Conservation (phyloP, 306 rosid genomes). For the Trichosanthes truncata region DNA sequence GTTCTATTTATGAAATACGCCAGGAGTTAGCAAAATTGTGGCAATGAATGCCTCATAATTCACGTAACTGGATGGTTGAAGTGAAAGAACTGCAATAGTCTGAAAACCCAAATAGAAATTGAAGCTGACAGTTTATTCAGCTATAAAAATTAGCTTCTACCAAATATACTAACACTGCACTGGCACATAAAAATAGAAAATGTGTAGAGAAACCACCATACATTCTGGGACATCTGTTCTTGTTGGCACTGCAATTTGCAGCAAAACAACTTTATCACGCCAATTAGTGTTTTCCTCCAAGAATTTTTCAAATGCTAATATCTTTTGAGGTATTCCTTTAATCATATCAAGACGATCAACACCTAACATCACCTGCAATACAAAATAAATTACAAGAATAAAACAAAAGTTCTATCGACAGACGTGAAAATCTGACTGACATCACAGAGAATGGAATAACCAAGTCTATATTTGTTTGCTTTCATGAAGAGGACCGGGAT, state of each 20-base stretch:
- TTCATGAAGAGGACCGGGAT: not conserved
- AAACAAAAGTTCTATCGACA: constrained; percentile 1
- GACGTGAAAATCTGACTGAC: not conserved
- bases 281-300: constrained; percentile 64
- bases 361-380: constrained; percentile 79
- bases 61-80: not conserved
- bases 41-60: not conserved
- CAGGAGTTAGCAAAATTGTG: not conserved
- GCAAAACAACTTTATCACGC: constrained; percentile 79
- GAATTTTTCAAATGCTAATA: constrained; percentile 83
- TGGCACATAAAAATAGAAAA: constrained; percentile 10
- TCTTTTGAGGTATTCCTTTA: constrained; percentile 92
- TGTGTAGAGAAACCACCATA: constrained; percentile 27
- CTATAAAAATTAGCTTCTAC: not conserved
- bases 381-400: constrained; percentile 11
- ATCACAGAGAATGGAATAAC: not conserved
- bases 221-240: constrained; percentile 96
- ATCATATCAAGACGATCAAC: constrained; percentile 96
- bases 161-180: constrained; percentile 6
- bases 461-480: not conserved
- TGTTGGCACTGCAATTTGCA: constrained; percentile 95
- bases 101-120: not conserved
- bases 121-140: not conserved
- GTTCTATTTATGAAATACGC: not conserved
- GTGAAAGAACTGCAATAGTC: not conserved